Conservation (phyloP, 768 basidiomycete species). For the Cystofilobasidium macerans region DNA sequence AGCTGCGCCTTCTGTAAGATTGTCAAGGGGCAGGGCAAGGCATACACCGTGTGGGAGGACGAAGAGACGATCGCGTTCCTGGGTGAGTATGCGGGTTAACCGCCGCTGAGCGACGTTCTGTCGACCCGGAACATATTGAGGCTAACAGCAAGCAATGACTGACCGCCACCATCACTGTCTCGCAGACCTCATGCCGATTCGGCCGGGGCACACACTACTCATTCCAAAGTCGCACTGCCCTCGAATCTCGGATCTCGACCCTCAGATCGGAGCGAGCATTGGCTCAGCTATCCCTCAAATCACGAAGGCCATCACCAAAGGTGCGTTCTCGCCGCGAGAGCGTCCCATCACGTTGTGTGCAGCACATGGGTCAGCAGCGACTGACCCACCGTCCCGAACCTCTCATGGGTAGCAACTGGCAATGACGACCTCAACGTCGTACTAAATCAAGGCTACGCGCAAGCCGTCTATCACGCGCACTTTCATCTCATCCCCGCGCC, state of each 20-base stretch:
- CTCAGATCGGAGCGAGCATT: background rate
- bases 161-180: background rate
- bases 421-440: slow-evolving; percentile 13
- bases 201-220: slow-evolving; percentile 12
- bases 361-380: too few species aligned
- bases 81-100: too few species aligned
- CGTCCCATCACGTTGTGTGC: too few species aligned
- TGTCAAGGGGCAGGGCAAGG: background rate
- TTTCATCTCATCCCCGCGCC: slow-evolving; percentile 12
- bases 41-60: slow-evolving; percentile 9
- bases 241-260: slow-evolving; percentile 6
- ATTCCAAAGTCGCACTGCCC: slow-evolving; percentile 19
- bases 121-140: too few species aligned
- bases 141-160: too few species aligned
- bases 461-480: background rate
- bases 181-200: slow-evolving; percentile 17
- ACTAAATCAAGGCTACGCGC: slow-evolving; percentile 10
- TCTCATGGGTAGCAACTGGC: background rate
- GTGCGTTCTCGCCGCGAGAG: background rate
- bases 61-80: slow-evolving; percentile 8
- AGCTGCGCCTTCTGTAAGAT: background rate
- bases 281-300: slow-evolving; percentile 8
- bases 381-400: too few species aligned
- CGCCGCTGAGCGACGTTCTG: too few species aligned
- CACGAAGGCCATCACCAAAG: slow-evolving; percentile 7